These are phyloP conservation scores for Elaeagnus macrophylla DNA, from an alignment of 306 rosid genomes.

Conservation along the genomic window DNA sequence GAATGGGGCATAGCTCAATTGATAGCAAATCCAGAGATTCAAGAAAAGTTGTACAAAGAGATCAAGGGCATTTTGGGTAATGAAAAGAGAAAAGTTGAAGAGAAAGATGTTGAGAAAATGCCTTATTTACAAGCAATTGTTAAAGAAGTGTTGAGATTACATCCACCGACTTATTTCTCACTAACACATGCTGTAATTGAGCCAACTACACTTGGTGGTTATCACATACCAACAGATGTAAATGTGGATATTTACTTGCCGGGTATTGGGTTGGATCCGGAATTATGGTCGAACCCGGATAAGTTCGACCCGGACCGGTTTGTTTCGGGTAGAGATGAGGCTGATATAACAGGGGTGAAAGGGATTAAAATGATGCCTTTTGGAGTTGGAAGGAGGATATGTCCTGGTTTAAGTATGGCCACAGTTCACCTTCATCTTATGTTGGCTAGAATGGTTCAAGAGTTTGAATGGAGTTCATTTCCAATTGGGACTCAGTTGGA, in stretches of 20 bases:
- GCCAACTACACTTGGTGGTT: conserved; percentile 58
- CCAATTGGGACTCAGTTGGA: conserved; percentile 42
- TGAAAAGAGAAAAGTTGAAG: conserved; percentile 36
- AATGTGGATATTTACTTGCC: conserved; percentile 54
- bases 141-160: conserved; percentile 68
- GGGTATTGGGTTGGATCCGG: conserved; percentile 43
- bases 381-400: conserved; percentile 78
- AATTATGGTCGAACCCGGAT: conserved; percentile 52
- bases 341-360: conserved; percentile 56
- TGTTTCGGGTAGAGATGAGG: conserved; percentile 45
- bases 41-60: conserved; percentile 38
- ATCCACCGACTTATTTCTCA: conserved; percentile 77
- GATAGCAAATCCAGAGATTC: conserved; percentile 43
- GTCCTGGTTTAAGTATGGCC: conserved; percentile 82
- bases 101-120: conserved; percentile 70
- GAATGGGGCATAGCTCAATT: conserved; percentile 83
- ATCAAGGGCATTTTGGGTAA: conserved; percentile 29
- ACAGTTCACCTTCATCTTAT: conserved; percentile 64
- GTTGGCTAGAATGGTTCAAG: conserved; percentile 90
- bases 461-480: conserved; percentile 65
- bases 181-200: conserved; percentile 75
- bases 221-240: conserved; percentile 56
- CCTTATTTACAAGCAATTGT: conserved; percentile 71
- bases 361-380: conserved; percentile 75
- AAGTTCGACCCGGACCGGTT: conserved; percentile 78